Conservation (phyloP, 2,329 filamentous ascomycete genomes). For the Penicillium expansum region DNA sequence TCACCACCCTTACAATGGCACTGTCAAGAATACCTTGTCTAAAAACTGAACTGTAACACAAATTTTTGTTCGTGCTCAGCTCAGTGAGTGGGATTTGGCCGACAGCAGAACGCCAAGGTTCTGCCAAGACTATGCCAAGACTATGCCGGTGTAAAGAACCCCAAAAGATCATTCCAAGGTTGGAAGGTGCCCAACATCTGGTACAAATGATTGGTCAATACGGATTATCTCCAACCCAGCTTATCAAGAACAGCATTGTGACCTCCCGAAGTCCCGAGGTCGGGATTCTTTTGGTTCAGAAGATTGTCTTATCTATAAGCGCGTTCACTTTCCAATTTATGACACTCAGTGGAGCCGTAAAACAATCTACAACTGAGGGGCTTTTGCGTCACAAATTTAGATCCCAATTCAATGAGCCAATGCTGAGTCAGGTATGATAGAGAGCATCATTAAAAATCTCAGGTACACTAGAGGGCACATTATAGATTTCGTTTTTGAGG, state of each 20-base stretch:
- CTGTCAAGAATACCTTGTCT: not conserved
- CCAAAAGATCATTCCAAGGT: not conserved
- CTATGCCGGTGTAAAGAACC: not conserved
- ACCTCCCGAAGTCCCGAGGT: no score
- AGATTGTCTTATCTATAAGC: not conserved
- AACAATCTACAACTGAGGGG: not conserved
- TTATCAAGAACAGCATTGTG: no score
- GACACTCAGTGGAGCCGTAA: no score
- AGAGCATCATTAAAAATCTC: not conserved
- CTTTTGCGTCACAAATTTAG: not conserved
- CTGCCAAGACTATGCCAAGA: no score
- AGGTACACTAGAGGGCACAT: not conserved
- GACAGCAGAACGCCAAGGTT: not conserved
- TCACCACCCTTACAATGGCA: not conserved
- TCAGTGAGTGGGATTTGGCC: not conserved
- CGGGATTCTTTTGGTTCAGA: not conserved
- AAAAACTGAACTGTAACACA: not conserved
- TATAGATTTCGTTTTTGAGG: no score
- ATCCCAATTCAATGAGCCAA: not conserved
- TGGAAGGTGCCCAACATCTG: not conserved
- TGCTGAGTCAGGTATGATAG: not conserved
- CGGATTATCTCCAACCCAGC: not conserved
- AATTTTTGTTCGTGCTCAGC: not conserved
- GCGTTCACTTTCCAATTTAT: not conserved
- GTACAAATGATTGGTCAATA: not conserved